These are phyloP conservation scores for Priceomyces medius DNA, from an alignment of 805 yeast genomes.

Conservation along the genomic window DNA sequence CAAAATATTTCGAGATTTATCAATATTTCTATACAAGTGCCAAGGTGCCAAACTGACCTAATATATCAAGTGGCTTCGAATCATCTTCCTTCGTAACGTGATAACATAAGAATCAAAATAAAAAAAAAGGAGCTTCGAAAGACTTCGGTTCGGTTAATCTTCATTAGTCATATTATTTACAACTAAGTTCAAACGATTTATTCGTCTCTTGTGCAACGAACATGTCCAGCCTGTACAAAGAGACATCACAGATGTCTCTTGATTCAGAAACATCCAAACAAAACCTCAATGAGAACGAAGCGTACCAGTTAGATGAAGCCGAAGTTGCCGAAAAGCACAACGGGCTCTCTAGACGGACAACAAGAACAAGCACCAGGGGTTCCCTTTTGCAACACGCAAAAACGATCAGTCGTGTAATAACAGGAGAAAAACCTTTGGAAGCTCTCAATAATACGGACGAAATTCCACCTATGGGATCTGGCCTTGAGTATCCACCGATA, in stretches of 20 bases:
- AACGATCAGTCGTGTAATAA: conserved; percentile 1
- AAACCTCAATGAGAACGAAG: background rate
- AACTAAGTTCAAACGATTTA: too few species aligned
- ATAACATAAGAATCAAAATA: too few species aligned
- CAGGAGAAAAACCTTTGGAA: conserved; percentile 1
- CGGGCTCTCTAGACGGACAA: conserved; percentile 45
- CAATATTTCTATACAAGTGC: too few species aligned
- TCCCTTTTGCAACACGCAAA: conserved; percentile 2
- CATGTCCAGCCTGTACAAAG: background rate
- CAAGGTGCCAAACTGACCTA: too few species aligned
- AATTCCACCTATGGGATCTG: conserved; percentile 3
- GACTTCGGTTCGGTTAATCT: too few species aligned
- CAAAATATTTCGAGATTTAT: too few species aligned
- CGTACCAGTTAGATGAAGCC: too few species aligned
- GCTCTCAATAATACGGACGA: background rate
- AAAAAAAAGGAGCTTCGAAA: too few species aligned
- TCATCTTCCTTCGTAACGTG: too few species aligned
- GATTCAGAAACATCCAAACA: background rate
- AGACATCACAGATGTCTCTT: background rate
- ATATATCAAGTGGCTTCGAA: too few species aligned
- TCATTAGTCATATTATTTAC: too few species aligned
- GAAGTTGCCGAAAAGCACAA: background rate
- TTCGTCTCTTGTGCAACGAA: too few species aligned
- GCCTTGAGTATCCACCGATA: conserved; percentile 2
- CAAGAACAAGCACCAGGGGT: conserved; percentile 1